These are phyloP conservation scores for Trypanosoma avium DNA, from an alignment of 208 protist species.

Conservation along the genomic window DNA sequence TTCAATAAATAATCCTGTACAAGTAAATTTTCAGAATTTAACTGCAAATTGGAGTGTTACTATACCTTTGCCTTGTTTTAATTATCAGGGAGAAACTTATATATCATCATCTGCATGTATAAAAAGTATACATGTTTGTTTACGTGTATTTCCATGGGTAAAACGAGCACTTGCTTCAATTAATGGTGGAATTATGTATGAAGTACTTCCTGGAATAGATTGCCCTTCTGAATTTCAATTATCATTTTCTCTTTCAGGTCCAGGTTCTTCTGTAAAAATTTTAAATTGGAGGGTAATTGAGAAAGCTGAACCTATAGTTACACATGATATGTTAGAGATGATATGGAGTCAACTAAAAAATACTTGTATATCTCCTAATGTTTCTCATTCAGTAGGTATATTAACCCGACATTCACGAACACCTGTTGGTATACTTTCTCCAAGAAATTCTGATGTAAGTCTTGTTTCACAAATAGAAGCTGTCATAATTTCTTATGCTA, in stretches of 20 bases:
- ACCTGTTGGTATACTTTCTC: neutral
- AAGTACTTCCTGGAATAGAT: conserved; percentile 30
- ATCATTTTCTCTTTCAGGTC: conserved; percentile 37
- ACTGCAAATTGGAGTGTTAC: conserved; percentile 21
- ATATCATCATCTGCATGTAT: conserved; percentile 1
- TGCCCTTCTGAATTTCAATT: conserved; percentile 42
- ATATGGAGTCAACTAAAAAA: conserved; percentile 17
- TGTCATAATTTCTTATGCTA: conserved; percentile 76
- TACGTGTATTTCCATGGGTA: conserved; percentile 26
- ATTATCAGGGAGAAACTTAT: conserved; percentile 1
- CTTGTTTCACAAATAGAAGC: conserved; percentile 66
- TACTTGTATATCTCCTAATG: conserved; percentile 34
- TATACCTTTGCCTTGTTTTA: conserved; percentile 26
- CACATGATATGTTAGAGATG: conserved; percentile 11
- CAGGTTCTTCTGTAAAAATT: conserved; percentile 41
- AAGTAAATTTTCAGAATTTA: conserved; percentile 43
- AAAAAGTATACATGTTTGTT: conserved; percentile 5
- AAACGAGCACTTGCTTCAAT: conserved; percentile 39
- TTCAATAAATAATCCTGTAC: conserved; percentile 29
- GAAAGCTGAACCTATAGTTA: neutral
- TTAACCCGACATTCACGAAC: conserved; percentile 29
- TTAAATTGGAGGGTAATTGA: conserved; percentile 40
- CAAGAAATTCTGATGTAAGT: conserved; percentile 13
- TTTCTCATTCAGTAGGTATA: conserved; percentile 32
- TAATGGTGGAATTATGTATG: conserved; percentile 44